phyloP scores from a whole-genome alignment of 2,329 filamentous ascomycete species.

The Fusarium armeniacum region DNA sequence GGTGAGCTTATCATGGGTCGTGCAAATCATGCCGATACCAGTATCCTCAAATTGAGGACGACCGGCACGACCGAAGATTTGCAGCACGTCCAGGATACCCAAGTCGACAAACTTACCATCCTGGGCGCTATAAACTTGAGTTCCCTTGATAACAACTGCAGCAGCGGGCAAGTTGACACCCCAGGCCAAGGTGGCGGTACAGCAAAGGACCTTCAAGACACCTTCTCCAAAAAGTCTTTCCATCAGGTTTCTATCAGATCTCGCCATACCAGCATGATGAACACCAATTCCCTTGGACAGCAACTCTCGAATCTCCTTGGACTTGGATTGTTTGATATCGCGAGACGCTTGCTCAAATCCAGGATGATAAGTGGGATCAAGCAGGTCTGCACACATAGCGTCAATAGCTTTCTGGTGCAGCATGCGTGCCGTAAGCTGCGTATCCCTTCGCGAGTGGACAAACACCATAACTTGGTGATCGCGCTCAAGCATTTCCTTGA shows the following conservation, averaged over 20 bases:
- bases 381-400: conserved; percentile 81
- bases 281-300: conserved; percentile 92
- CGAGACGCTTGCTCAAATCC: conserved; percentile 83
- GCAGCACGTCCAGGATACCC: conserved; percentile 94
- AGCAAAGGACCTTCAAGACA: conserved; percentile 96
- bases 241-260: conserved; percentile 94
- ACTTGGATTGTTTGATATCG: conserved; percentile 88
- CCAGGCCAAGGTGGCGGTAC: conserved; percentile 97
- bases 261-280: conserved; percentile 96
- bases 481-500: conserved; percentile 88
- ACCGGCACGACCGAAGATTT: conserved; percentile 98
- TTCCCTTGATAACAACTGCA: conserved; percentile 97
- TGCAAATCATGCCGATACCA: conserved; percentile 98
- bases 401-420: conserved; percentile 89
- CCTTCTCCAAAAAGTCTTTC: conserved; percentile 92
- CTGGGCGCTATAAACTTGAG: conserved; percentile 95
- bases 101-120: conserved; percentile 97
- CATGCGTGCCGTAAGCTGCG: conserved; percentile 86
- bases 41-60: conserved; percentile 97
- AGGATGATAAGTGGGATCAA: conserved; percentile 84
- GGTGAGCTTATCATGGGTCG: conserved; percentile 90
- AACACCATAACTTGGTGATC: conserved; percentile 99
- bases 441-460: conserved; percentile 96
- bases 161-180: conserved; percentile 98
- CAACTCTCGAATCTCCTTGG: conserved; percentile 88